Base-by-base conservation (phyloP, 768 basidiomycete genomes). In the Mycena polygramma region DNA sequence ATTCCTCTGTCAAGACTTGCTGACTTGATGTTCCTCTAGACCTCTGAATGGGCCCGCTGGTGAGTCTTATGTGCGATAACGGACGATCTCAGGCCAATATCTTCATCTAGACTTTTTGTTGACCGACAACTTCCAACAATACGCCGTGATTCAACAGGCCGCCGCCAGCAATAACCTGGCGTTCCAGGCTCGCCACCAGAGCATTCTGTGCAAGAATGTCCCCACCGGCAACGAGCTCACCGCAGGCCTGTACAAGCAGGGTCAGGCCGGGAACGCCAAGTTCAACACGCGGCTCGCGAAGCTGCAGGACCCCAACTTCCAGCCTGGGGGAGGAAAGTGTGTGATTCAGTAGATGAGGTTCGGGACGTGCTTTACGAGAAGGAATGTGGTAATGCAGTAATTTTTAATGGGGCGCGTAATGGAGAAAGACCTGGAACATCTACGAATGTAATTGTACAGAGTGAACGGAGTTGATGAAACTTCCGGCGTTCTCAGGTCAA, bases 61-160 rank as follows among this genome's bases (percentile, higher is more conserved):
- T 53, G 62, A 35, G 53, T 63, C 35, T 15, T 36, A 22, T 39
- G n/a, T n/a, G n/a, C n/a, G n/a, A n/a, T n/a, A n/a, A n/a, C n/a
- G n/a, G n/a, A n/a, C n/a, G n/a, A n/a, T n/a, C n/a, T n/a, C n/a
- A n/a, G n/a, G n/a, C n/a, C 7, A 6, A 62, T 57, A 1, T 17
- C 20, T 14, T 37, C 51, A 7, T 39, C 43, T 70, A 69, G 52
- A 64, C 54, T 17, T 46, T 11, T 22, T 58, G 26, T 15, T 63
- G n/a, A 61, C 66, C 22, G 30, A 68, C 53, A 37, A 20, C 57
- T 64, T 65, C 69, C 63, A 60, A 35, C 69, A 70, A 49, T 70
- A 70, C 57, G 69, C 69, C 8, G 63, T 70, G n/a, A 53, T 70
- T 19, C 45, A 60, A 26, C 69, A 70, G 46, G 57, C 22, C 10